Conservation (phyloP, 2,329 filamentous ascomycete genomes). For the Trematosphaeria pertusa region DNA sequence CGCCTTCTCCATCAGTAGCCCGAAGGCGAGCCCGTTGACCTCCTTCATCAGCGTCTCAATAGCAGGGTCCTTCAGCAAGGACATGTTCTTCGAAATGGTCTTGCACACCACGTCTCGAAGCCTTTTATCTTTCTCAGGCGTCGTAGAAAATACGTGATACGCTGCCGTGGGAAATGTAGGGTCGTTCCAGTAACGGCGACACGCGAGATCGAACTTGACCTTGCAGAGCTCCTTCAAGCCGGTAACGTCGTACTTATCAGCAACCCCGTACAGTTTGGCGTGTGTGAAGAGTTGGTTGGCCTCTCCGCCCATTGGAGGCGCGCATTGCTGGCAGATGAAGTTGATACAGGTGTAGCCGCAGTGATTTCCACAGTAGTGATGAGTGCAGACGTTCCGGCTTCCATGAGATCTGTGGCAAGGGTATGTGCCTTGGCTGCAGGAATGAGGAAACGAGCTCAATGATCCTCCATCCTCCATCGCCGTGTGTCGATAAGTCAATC, state of each 20-base stretch:
- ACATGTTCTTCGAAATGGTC: conserved; percentile 24
- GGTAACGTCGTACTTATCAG: conserved; percentile 16
- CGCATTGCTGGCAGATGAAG: neutral
- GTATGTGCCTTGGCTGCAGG: neutral
- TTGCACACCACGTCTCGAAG: conserved; percentile 33
- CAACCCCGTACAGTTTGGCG: conserved; percentile 21
- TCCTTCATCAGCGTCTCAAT: conserved; percentile 5
- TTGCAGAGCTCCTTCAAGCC: conserved; percentile 13
- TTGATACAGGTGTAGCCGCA: neutral
- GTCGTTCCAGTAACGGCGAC: conserved; percentile 21
- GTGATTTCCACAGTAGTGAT: neutral
- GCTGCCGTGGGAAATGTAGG: conserved; percentile 30
- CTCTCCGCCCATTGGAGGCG: neutral
- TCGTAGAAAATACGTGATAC: conserved; percentile 26
- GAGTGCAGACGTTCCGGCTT: neutral
- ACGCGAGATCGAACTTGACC: conserved; percentile 16
- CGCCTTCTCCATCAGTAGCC: conserved; percentile 1
- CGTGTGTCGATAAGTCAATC: too few species aligned
- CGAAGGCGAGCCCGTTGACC: neutral
- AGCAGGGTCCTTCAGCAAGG: neutral
- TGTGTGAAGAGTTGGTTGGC: conserved; percentile 8
- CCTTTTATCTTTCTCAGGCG: conserved; percentile 33
- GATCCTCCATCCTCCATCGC: too few species aligned
- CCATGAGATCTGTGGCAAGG: neutral
- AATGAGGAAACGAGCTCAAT: neutral